Percentiles rank a stretch among this genome's conserved stretches.
Conservation (phyloP, 2,329 filamentous ascomycete genomes). For the Daldinia eschscholtzii region DNA sequence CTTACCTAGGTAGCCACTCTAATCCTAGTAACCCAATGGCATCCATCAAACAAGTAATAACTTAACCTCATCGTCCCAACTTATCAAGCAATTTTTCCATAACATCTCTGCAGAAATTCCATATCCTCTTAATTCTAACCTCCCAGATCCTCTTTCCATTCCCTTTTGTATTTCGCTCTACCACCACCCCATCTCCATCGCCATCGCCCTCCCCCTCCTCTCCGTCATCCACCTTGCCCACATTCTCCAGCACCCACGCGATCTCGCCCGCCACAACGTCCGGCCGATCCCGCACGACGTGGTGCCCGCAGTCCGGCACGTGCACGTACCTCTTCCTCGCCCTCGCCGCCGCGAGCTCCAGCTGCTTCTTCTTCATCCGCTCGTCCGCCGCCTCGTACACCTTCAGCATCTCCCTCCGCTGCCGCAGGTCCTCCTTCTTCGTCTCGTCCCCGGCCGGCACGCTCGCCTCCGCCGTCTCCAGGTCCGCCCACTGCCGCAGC, state of each 20-base stretch:
- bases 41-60: neutral
- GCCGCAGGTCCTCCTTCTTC: slow-evolving; percentile 14
- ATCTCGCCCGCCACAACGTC: slow-evolving; percentile 47
- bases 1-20: neutral
- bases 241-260: slow-evolving; percentile 47
- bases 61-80: slow-evolving; percentile 2
- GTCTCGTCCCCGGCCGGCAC: slow-evolving; percentile 2
- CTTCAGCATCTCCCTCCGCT: slow-evolving; percentile 41
- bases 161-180: no score
- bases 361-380: slow-evolving; percentile 48
- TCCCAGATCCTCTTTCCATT: neutral
- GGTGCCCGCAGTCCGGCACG: slow-evolving; percentile 48
- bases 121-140: slow-evolving; percentile 6
- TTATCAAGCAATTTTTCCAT: slow-evolving; percentile 10
- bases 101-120: slow-evolving; percentile 12
- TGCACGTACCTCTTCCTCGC: slow-evolving; percentile 42
- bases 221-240: slow-evolving; percentile 7
- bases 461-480: slow-evolving; percentile 37
- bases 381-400: slow-evolving; percentile 46
- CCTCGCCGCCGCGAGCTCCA: slow-evolving; percentile 40
- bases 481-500: slow-evolving; percentile 39
- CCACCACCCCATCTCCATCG: slow-evolving; percentile 2
- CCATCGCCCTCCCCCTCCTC: neutral
- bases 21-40: neutral
- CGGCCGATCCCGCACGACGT: slow-evolving; percentile 48